A percentile compares a stretch with the other conserved stretches of the same genome.
Conservation (phyloP, 129 eudicot species). For the Chrysanthemum seticuspe region DNA sequence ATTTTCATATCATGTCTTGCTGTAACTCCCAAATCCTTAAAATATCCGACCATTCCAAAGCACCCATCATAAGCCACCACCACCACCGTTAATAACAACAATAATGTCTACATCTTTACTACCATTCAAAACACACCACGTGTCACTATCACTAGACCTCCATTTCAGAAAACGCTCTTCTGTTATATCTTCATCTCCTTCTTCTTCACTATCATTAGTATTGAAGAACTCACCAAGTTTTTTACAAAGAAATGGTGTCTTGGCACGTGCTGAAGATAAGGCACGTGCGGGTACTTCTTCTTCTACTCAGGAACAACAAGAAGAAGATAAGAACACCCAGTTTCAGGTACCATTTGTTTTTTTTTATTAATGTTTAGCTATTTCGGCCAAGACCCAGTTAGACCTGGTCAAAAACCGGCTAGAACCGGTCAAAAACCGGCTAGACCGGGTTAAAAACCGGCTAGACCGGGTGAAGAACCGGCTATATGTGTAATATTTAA, state of each 20-base stretch:
- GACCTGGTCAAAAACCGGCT: no score
- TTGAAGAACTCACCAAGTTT: slow-evolving; percentile 19
- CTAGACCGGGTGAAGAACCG: no score
- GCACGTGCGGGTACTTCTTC: slow-evolving; percentile 45
- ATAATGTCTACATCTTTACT: slow-evolving; percentile 34
- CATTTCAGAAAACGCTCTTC: slow-evolving; percentile 34
- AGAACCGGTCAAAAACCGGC: no score
- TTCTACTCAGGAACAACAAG: slow-evolving; percentile 25
- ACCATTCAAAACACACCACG: slow-evolving; percentile 36
- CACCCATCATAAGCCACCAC: slow-evolving; percentile 11
- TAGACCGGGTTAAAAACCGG: no score
- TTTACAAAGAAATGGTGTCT: slow-evolving; percentile 47
- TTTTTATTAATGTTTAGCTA: no score
- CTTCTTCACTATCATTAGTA: slow-evolving; percentile 22
- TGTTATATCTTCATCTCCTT: slow-evolving; percentile 21
- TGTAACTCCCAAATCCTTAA: background rate
- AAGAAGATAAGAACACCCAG: slow-evolving; percentile 37
- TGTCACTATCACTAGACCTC: slow-evolving; percentile 27
- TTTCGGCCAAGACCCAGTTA: no score
- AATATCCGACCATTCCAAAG: slow-evolving; percentile 24
- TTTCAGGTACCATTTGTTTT: slow-evolving; percentile 39
- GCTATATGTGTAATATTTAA: no score
- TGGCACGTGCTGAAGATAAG: slow-evolving; percentile 71
- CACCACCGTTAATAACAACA: background rate
- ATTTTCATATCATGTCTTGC: background rate